Base-by-base conservation (phyloP, 257 asterid genomes). In the Lantana camara region DNA sequence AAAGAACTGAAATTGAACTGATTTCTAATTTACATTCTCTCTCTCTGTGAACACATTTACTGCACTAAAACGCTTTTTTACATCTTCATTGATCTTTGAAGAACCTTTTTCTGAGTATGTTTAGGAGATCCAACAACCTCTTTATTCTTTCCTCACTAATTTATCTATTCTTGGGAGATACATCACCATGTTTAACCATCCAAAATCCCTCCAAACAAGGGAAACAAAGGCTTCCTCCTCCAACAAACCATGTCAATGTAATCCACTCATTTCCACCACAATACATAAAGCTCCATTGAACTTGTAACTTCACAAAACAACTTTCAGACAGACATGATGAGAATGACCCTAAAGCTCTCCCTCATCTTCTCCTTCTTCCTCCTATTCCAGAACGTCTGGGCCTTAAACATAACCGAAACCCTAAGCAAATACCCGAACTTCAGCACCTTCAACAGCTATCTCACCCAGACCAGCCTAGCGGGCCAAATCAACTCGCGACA, bases 371-470 rank as follows among this genome's bases (percentile, higher is more conserved):
- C 65, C 21, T 63, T 82, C 67, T 42, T 61, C n/a, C 65, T 81
- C 13, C 30, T 82, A 12, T 64, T 73, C 73, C 59, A 16, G 58
- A 46, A 21, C 3, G 77, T 66, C 32, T 64, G 67, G 47, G 87
- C 82, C 40, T 73, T 68, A 60, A 79, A 87, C 83, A 83, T 90
- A 72, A 87, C 95, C 58, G 42, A 56, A 27, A 7, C 85, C 17
- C 80, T 90, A 1, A n/a, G 10, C 23, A 67, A 73, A 11, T 72
- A 77, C 23, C 75, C 86, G 0, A 76, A 73, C 3, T 90, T 70
- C 80, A 72, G 77, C 80, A 51, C 45, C 49, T 90, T 87, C 86
- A 90, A 75, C 30, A 57, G 17, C 72, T 85, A 75, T 77, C 84
- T 90, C 72, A 63, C 82, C 0, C 84, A 79, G 53, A 79, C 90